Evolutionary conservation across 306 rosid genomes (phyloP), one percentile per base, ranked within the genome.

Genomic region (Vigna radiata): DNA sequence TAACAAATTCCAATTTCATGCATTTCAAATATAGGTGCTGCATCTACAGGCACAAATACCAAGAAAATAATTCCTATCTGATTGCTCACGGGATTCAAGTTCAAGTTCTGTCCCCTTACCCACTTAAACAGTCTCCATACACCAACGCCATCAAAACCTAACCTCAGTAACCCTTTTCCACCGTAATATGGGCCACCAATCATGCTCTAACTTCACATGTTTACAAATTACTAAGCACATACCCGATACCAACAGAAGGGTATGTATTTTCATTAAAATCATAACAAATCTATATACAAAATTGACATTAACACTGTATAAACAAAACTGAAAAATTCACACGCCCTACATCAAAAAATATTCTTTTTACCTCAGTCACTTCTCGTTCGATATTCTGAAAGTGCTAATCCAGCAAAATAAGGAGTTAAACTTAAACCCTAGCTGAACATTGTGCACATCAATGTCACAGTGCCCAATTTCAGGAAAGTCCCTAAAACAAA

Each of bases 381-480:
- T 11, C 4, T 44, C 46, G 12, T 11, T 12, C 17, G 15, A 12
- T n/a, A 27, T 37, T 16, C 25, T 8, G 4, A 52, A 4, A 53
- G 43, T 31, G 54, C 5, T 58, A 77, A 65, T 8, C 6, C 27
- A 29, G 56, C 9, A 25, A 55, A 68, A 15, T 6, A 66, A 13
- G 67, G 29, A 62, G 5, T 56, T 21, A 49, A 21, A 11, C 63
- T 23, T 49, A 73, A 72, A 72, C 78, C 83, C 78, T 72, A 83
- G 18, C 48, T 41, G 33, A 66, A 78, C 29, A 59, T 39, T 66
- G 8, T 18, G 49, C 5, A 18, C 73, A 63, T 59, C 68, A 78
- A 67, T 44, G 31, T 43, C 36, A 64, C 61, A 68, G 21, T 11
- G 39, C 21, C 13, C 39, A 73, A 19, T 8, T 58, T 29, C 48